Base-by-base conservation (phyloP, 257 asterid species). In the Solanum rostratum region DNA sequence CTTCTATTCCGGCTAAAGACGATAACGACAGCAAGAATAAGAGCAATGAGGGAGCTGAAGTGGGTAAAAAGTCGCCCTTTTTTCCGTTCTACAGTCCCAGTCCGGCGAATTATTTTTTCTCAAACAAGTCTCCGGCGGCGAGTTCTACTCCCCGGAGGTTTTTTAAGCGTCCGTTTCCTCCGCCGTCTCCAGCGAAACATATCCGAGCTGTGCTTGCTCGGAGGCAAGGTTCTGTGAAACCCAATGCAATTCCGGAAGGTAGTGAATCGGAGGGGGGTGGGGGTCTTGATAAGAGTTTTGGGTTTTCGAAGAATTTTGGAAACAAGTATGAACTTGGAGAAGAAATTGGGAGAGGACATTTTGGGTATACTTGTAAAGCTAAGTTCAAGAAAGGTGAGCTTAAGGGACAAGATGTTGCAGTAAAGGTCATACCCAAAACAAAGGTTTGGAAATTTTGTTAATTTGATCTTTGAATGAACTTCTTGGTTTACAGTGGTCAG, bases 341-440 rank as follows among this genome's bases (percentile, higher is more conserved):
- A 29, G 98, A 95, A 88, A 96, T 94, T 41, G 99, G 99, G 41
- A 85, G 98, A 87, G 99, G 99, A 83, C 98, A 96, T 89, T 96
- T 96, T 90, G 99, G 99, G 85, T 94, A 93, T 85, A 96, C 99
- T 80, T 92, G 99, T 86, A 91, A 80, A 87, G 98, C 99, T 12
- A 92, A 87, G 88, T 92, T 93, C 83, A 96, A 93, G 91, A 94
- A 94, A 84, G 99, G 98, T 39, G 98, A 95, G 74, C 92, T 92
- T 69, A 91, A 90, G 83, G 98, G 99, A 0, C 93, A 94, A 57
- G 93, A 93, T 19, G 94, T 96, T 85, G 99, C 99, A 45, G 98
- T 94, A 63, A 96, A 96, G 89, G 96, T 96, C 93, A 94, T 96
- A 43, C 97, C 97, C 15, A 96, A 94, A 92, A 83, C 92, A 50